Base-by-base conservation (phyloP, 495 filamentous ascomycete genomes). In the Rhypophila decipiens region DNA sequence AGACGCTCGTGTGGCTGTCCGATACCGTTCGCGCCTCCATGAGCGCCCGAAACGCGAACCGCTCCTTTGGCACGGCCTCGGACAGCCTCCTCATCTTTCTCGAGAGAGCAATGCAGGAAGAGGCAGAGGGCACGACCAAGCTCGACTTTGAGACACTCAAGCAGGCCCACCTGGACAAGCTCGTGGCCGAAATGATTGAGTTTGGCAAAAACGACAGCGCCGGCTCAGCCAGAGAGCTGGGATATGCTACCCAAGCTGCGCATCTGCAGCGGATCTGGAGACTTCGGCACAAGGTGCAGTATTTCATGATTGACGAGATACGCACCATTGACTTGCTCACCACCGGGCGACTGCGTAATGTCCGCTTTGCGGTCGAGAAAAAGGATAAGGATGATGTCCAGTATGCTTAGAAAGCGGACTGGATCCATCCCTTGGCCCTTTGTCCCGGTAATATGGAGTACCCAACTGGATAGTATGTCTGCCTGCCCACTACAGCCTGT, bases 81-180 rank as follows among this genome's bases (percentile, higher is more conserved):
- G 53, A 59, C 5, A 43, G 21, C 8, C 50, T 75, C 13, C 55
- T 57, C 31, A 46, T 51, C 22, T 64, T 71, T 29, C 51, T 75
- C 3, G 59, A 68, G 15, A 49, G 50, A 0, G 62, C 71, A 9
- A 31, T 69, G 2, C 37, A 50, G 8, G 60, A 64, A 18, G 66
- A 70, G 34, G 50, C 56, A n/a, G 36, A 40, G 8, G 40, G 41
- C 24, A 37, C 36, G 5, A 39, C 50, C 12, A 58, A 55, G 13
- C 42, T 55, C 17, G 49, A 61, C 11, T 55, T 66, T 19, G 54
- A 60, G 27, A 60, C 57, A 1, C 61, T 73, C 42, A 63, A 61
- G 46, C 22, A 53, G n/a, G 65, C 71, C 18, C 67, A 59, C 3
- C 64, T 73, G 1, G 71, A 74, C 47, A 72, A 68, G 53, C 33